Percentiles rank a stretch among this genome's conserved stretches.
phyloP scores from a whole-genome alignment of 129 eudicot genomes.

The Ambrosia trifida region DNA sequence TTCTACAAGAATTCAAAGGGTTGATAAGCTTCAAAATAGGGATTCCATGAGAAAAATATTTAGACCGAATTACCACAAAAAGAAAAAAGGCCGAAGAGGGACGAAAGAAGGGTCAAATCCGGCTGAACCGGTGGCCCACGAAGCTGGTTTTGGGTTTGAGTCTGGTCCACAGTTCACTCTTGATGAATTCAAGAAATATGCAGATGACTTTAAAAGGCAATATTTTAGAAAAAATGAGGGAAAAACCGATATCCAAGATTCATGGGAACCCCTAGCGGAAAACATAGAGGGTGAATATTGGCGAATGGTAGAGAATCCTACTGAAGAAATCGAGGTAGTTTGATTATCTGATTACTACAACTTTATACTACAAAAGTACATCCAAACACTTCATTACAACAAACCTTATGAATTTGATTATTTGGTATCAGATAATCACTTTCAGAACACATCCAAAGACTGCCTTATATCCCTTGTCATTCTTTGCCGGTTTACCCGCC shows the following conservation, averaged over 20 bases:
- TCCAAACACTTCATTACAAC: no score
- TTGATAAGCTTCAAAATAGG: slow-evolving; percentile 94
- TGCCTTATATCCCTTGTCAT: neutral
- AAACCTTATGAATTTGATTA: no score
- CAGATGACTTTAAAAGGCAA: slow-evolving; percentile 70
- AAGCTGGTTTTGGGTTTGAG: slow-evolving; percentile 79
- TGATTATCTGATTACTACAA: no score
- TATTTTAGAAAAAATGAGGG: slow-evolving; percentile 51
- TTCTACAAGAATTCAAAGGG: slow-evolving; percentile 73
- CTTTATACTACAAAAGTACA: no score
- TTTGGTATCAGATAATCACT: no score
- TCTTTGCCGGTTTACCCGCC: no score
- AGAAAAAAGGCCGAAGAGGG: slow-evolving; percentile 74
- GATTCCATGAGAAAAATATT: slow-evolving; percentile 45
- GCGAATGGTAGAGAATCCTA: slow-evolving; percentile 95
- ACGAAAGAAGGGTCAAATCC: slow-evolving; percentile 32
- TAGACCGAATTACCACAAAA: slow-evolving; percentile 48
- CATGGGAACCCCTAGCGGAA: slow-evolving; percentile 62
- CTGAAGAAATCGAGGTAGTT: slow-evolving; percentile 92
- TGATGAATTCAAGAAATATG: slow-evolving; percentile 75
- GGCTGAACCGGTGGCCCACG: slow-evolving; percentile 35
- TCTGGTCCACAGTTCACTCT: slow-evolving; percentile 87
- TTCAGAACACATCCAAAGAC: neutral
- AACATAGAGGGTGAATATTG: slow-evolving; percentile 94
- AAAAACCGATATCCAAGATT: slow-evolving; percentile 24